These are phyloP conservation scores for Xerocomus nothofagi DNA, from an alignment of 1,284 basidiomycete genomes.

Conservation along the genomic window DNA sequence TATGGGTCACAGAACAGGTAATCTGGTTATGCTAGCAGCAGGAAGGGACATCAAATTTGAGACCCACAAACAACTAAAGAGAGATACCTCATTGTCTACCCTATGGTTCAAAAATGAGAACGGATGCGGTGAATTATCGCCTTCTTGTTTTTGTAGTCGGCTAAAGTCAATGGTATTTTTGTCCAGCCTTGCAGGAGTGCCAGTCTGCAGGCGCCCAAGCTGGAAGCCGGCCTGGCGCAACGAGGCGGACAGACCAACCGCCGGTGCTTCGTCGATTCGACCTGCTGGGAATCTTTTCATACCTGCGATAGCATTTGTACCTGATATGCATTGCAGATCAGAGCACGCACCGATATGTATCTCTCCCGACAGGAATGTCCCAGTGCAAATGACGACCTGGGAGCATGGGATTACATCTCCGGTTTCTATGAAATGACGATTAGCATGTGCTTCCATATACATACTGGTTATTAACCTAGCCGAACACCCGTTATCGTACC, in stretches of 20 bases:
- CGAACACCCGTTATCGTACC: conserved; percentile 66
- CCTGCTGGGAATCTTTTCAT: conserved; percentile 80
- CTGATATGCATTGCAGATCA: neutral
- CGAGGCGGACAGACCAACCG: conserved; percentile 73
- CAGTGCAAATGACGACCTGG: conserved; percentile 85
- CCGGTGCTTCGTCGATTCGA: conserved; percentile 74
- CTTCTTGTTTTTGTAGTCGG: conserved; percentile 57
- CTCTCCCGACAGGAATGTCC: conserved; percentile 87
- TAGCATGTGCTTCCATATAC: neutral
- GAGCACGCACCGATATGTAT: conserved; percentile 74
- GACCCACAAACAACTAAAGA: neutral
- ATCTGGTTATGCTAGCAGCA: conserved; percentile 65
- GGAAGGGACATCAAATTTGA: neutral
- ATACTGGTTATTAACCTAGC: conserved; percentile 49
- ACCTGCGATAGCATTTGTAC: conserved; percentile 43
- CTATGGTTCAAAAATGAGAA: conserved; percentile 57
- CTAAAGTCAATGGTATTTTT: conserved; percentile 69
- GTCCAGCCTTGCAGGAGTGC: conserved; percentile 82
- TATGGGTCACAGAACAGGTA: conserved; percentile 71
- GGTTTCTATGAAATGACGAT: conserved; percentile 47
- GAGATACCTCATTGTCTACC: conserved; percentile 52
- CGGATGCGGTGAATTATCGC: conserved; percentile 59
- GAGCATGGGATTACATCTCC: conserved; percentile 79
- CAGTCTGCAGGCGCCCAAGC: conserved; percentile 84
- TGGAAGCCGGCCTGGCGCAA: conserved; percentile 75